These are phyloP conservation scores for Acaromyces ingoldii DNA, from an alignment of 1,284 basidiomycete genomes.

Conservation along the genomic window DNA sequence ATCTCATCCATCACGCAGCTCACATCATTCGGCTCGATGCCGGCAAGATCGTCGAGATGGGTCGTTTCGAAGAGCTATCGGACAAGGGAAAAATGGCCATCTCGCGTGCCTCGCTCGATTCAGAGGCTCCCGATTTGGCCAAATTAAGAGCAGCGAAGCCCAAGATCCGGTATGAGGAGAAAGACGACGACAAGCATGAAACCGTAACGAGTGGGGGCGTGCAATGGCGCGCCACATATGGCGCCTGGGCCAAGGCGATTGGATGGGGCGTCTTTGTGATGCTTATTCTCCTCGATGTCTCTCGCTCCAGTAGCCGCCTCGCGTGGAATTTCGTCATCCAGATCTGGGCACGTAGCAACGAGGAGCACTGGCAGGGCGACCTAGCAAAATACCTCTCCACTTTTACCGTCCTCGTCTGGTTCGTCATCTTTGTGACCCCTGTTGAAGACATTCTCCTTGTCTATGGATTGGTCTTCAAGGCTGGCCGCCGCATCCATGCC, in stretches of 20 bases:
- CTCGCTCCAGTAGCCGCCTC: neutral
- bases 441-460: conserved; percentile 11
- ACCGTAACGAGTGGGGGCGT: conserved; percentile 20
- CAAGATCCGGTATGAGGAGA: conserved; percentile 9
- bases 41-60: conserved; percentile 28
- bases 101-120: conserved; percentile 23
- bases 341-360: conserved; percentile 17
- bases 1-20: conserved; percentile 21
- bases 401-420: neutral
- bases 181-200: conserved; percentile 17
- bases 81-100: conserved; percentile 31
- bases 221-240: conserved; percentile 16
- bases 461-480: conserved; percentile 8
- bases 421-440: neutral
- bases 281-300: neutral
- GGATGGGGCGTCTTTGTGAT: neutral
- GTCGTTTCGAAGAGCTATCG: conserved; percentile 22
- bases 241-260: conserved; percentile 13
- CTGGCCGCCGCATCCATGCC: conserved; percentile 19
- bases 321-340: conserved; percentile 8
- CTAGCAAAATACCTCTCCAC: neutral
- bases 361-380: conserved; percentile 9
- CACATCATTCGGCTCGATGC: conserved; percentile 23
- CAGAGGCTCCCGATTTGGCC: conserved; percentile 4
- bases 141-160: neutral